phyloP scores from a whole-genome alignment of 495 filamentous ascomycete species.

The Aspergillus bridgeri region DNA sequence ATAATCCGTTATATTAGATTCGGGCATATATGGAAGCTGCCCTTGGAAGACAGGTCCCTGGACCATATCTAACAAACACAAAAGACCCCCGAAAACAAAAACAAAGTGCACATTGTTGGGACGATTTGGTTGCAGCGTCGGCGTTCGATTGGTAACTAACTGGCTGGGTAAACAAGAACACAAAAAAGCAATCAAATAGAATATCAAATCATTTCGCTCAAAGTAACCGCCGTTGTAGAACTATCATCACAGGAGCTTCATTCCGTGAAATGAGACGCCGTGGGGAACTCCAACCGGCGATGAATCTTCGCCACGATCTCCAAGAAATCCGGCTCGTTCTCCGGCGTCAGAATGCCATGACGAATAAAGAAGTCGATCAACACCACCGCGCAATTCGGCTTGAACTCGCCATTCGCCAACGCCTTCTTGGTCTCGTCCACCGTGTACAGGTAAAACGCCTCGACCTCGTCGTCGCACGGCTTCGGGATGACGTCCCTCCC shows the following conservation, averaged over 20 bases:
- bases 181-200: slow-evolving; percentile 22
- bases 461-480: slow-evolving; percentile 85
- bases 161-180: slow-evolving; percentile 11
- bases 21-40: neutral
- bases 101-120: slow-evolving; percentile 17
- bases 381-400: slow-evolving; percentile 87
- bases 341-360: slow-evolving; percentile 74
- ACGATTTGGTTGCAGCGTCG: slow-evolving; percentile 26
- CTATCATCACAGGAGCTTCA: neutral
- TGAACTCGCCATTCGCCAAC: slow-evolving; percentile 72
- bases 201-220: slow-evolving; percentile 14
- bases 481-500: slow-evolving; percentile 60
- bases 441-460: slow-evolving; percentile 73
- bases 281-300: slow-evolving; percentile 79
- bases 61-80: neutral
- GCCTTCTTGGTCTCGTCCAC: slow-evolving; percentile 71
- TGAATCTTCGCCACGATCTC: slow-evolving; percentile 75
- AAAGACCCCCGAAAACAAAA: slow-evolving; percentile 1
- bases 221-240: neutral
- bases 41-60: neutral
- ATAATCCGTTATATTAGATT: neutral
- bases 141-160: slow-evolving; percentile 26
- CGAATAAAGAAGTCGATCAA: slow-evolving; percentile 88
- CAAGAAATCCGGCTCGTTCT: slow-evolving; percentile 78
- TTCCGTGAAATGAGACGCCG: slow-evolving; percentile 33